Conservation (phyloP, 1,284 basidiomycete genomes). For the Ustilago loliicola region DNA sequence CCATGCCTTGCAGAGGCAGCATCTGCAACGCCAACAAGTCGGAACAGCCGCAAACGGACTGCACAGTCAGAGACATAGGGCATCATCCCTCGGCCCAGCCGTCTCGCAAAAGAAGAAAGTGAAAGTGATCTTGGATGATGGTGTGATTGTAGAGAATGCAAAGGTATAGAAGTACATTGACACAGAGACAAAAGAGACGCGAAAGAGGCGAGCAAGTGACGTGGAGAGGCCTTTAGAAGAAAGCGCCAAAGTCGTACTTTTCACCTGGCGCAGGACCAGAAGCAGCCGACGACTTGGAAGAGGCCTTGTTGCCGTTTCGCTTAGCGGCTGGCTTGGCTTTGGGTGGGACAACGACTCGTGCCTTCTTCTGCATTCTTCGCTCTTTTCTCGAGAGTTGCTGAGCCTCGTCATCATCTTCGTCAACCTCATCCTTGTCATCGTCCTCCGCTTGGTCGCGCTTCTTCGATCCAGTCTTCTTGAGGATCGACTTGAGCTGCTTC, state of each 20-base stretch:
- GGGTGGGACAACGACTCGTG: constrained; percentile 36
- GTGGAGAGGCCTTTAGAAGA: constrained; percentile 37
- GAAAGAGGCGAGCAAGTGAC: neutral
- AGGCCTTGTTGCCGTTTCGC: constrained; percentile 20
- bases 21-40: too few species aligned
- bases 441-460: constrained; percentile 35
- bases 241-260: constrained; percentile 61
- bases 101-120: neutral
- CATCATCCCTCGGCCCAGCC: too few species aligned
- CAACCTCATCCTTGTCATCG: constrained; percentile 20
- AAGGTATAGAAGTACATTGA: constrained; percentile 42
- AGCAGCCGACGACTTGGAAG: constrained; percentile 24
- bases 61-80: neutral
- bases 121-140: neutral
- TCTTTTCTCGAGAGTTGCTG: constrained; percentile 47
- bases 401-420: constrained; percentile 24
- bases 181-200: constrained; percentile 25
- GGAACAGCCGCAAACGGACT: too few species aligned
- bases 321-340: constrained; percentile 41
- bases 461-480: constrained; percentile 41
- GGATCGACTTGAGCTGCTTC: constrained; percentile 53
- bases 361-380: constrained; percentile 45
- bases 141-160: constrained; percentile 27
- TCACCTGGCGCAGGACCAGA: constrained; percentile 60
- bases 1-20: too few species aligned